Evolutionary conservation across 129 eudicot genomes (phyloP), one percentile per base, ranked within the genome.

Genomic region (Tagetes erecta): DNA sequence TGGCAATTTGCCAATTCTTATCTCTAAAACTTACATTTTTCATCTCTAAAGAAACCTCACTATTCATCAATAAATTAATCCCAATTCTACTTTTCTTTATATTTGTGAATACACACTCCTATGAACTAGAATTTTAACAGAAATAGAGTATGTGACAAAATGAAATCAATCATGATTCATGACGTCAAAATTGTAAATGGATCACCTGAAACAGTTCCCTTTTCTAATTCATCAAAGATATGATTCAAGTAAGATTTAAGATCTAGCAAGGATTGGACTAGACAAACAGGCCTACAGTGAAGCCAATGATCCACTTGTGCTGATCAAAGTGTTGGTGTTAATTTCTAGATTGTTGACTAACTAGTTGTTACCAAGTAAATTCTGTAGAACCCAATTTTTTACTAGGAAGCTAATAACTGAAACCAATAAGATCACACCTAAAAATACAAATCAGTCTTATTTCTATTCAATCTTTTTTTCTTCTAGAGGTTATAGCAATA

Each of bases 401-500:
- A 58, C 13, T 57, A 72, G 5, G 67, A 59, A 57, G 53, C 67
- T 72, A 40, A 72, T 35, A 7, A 56, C 55, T 30, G 11, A 27
- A 41, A 41, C 42, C 56, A 56, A 30, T 72, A 40, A 27, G n/a
- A 46, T 11, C 44, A 14, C n/a, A 49, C 62, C 62, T 34, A 4
- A 46, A n/a, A 9, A 47, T 49, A 69, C 35, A 55, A 14, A 55
- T 55, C 9, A 35, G 46, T 7, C 1, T 8, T 12, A 34, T 47
- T 34, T 35, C 73, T 47, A 46, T 69, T 46, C 14, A 34, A 13
- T 69, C 51, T 14, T 14, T 46, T 46, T 33, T 8, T 40, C n/a
- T 45, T 40, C n/a, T 74, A 63, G 62, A 47, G 50, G 12, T 74
- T 31, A 63, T 74, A 13, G 38, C n/a, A 35, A 52, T 65, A 53